Evolutionary conservation across 1,139 yeast genomes (phyloP), one percentile per base, ranked within the genome.

Genomic region (Yamadazyma aaseri): DNA sequence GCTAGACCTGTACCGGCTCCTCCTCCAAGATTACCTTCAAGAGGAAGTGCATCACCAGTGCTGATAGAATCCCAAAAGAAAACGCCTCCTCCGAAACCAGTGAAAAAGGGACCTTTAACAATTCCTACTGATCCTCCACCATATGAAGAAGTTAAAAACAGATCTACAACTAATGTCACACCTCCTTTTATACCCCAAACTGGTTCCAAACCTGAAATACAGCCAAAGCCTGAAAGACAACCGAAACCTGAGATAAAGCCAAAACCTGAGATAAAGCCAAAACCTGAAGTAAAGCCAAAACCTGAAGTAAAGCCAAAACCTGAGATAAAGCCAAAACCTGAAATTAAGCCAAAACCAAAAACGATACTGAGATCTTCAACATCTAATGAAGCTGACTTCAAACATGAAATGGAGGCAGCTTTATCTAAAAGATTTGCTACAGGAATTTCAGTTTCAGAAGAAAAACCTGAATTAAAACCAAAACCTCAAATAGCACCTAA

Each of bases 41-140:
- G 50, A 12, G 36, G 46, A 18, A 10, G 13, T n/a, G 11, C 22
- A 21, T 27, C 32, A 5, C 20, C 18, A 11, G 26, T 25, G 17
- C 9, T 15, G 12, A 23, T 28, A 10, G n/a, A 32, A 8, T 14
- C 22, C 9, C 14, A 32, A 7, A 56, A 53, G 39, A 63, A 60
- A 37, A 48, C 50, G 2, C 66, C 71, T 8, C 71, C 71, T 3
- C 71, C 71, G 15, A 67, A 65, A 29, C 73, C 73, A 1, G 39
- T 49, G 3, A 69, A 61, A 44, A 63, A 62, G 35, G 52, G 48
- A 9, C 34, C 41, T n/a, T n/a, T 46, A 1, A 21, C 28, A 17
- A 47, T 45, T 35, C 50, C 49, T 2, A 28, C 22, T 25, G 38
- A 47, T 9, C 62, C 63, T 10, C 63, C 65, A n/a, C 53, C 61